Base-by-base conservation (phyloP, 768 basidiomycete genomes). In the Lepiota brunneoincarnata region DNA sequence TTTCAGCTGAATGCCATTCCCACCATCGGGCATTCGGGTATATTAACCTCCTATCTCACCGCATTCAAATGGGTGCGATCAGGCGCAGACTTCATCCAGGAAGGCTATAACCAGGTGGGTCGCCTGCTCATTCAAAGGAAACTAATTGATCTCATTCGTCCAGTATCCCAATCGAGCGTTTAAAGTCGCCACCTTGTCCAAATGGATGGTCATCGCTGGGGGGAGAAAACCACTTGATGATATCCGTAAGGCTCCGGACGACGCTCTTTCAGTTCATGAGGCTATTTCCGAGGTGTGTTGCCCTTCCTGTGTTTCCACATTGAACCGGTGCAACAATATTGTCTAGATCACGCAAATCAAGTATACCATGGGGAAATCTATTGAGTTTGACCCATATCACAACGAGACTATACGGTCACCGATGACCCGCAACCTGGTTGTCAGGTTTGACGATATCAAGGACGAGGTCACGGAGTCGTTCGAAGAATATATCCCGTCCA, bases 391-490 rank as follows among this genome's bases (percentile, higher is more conserved):
- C 39, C 65, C 61, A 2, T 72, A 68, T 45, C 72, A 75, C 36
- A 42, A 68, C 9, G 49, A 62, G 2, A 63, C 72, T 6, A 62
- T 76, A 21, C 67, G 65, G 2, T 61, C 63, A 0, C 57, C 63
- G 14, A 57, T 76, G 34, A 74, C 74, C 6, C 64, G 77, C 7
- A 75, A 73, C 44, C 64, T 81, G 6, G 69, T 64, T 0, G 52
- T 48, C 2, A 56, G 74, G 2, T 75, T 74, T 54, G 67, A 72
- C 0, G 69, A 72, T 17, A 60, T 84, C 12, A 69, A 67, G 7
- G 72, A 78, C 17, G 83, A 85, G 55, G 64, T 81, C 21, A 40
- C 60, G 1, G 49, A 63, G 0, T 68, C 80, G 0, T 75, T 81
- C 46, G 58, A 64, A 2, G 76, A 76, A 0, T 58, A 67, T 26